phyloP scores from a whole-genome alignment of 1,284 basidiomycete species.

The Malassezia arunalokei region DNA sequence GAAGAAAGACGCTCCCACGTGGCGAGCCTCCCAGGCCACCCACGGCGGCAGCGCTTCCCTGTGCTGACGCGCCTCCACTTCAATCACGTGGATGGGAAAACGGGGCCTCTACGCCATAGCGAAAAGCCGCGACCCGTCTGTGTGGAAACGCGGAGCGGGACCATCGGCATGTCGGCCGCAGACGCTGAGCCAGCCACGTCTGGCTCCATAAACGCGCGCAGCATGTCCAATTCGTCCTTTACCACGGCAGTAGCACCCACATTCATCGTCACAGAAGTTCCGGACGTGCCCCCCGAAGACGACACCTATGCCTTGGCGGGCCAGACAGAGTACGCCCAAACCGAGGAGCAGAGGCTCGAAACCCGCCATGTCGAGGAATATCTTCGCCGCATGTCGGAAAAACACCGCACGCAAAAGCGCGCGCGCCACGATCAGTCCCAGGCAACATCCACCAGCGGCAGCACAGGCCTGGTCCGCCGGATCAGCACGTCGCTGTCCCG shows the following conservation, averaged over 20 bases:
- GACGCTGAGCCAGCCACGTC: too few relatives aligned
- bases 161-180: too few relatives aligned
- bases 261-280: not conserved
- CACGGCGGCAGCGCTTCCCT: too few relatives aligned
- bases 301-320: not conserved
- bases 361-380: constrained; percentile 13
- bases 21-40: not conserved
- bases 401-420: constrained; percentile 4
- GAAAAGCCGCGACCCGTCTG: too few relatives aligned
- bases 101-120: too few relatives aligned
- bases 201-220: too few relatives aligned
- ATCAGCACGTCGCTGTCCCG: constrained; percentile 10
- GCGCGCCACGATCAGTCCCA: not conserved
- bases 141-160: too few relatives aligned
- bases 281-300: not conserved
- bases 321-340: not conserved
- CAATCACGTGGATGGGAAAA: too few relatives aligned
- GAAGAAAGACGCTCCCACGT: not conserved
- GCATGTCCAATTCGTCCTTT: too few relatives aligned
- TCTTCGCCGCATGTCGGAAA: constrained; percentile 11
- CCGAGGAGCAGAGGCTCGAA: constrained; percentile 11
- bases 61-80: too few relatives aligned
- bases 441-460: not conserved
- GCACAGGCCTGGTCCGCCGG: constrained; percentile 5
- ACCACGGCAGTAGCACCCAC: not conserved